Evolutionary conservation across 1,139 yeast genomes (phyloP), one percentile per base, ranked within the genome.

Genomic region (Spathaspora sp.): DNA sequence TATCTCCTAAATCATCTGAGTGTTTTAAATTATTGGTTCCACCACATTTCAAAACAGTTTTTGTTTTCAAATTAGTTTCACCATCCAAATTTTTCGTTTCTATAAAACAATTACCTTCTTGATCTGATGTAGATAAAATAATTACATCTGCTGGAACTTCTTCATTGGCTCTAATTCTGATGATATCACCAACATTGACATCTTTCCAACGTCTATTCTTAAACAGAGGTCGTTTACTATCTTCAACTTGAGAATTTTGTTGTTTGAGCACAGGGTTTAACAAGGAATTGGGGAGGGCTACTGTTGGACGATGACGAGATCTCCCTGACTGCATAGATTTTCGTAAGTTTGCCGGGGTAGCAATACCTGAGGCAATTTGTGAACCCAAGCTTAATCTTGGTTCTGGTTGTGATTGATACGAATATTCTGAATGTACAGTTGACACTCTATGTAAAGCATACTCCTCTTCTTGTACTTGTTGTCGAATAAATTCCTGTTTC

Each of bases 61-160:
- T 86, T 43, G 82, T 81, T 65, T 93, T 93, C 63, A 93, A 76
- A 62, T 93, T 93, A 4, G 98, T 89, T 67, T 93, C 99, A 63
- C 99, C 99, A 67, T 93, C 98, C 57, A 93, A 76, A 63, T 93
- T 93, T 60, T 90, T 91, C 1, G 99, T 93, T 65, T 93, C 98
- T 38, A 91, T 84, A 59, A 85, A 91, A 67, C 98, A 91, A 41
- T 86, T 90, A 38, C 96, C 96, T 61, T 93, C 98, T 1, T 78
- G 64, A 61, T 91, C 97, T 0, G 96, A 86, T 0, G 96, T 84
- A 2, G 96, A 81, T 39, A 93, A 61, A 26, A 91, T 70, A 15
- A 89, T 76, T 33, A 91, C 66, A 70, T 93, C 99, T 8, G 97
- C 97, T 2, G 99, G 99, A 24, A 93, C 82, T 66, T 89, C 95